These are phyloP conservation scores for Tolypocladium sp. DNA, from an alignment of 2,329 filamentous ascomycete genomes.

Conservation along the genomic window DNA sequence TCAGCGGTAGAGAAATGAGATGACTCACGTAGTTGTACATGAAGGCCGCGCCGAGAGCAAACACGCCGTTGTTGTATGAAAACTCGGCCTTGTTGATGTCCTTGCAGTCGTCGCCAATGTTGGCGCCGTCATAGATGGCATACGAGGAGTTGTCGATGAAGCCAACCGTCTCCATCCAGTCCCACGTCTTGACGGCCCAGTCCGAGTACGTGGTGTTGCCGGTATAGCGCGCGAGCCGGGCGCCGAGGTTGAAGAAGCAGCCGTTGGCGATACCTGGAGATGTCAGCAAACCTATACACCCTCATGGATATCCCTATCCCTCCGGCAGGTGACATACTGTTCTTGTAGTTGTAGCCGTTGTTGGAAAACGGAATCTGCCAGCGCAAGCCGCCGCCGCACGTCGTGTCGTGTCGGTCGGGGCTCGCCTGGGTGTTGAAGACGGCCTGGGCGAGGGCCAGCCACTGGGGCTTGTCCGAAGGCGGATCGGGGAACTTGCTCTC, in stretches of 20 bases:
- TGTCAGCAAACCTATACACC: neutral
- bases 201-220: conserved; percentile 54
- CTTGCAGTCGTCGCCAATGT: conserved; percentile 43
- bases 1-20: neutral
- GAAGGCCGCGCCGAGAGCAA: conserved; percentile 48
- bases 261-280: conserved; percentile 35
- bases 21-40: conserved; percentile 51
- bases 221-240: conserved; percentile 64
- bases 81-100: conserved; percentile 47
- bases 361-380: conserved; percentile 75
- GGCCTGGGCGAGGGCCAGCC: conserved; percentile 49
- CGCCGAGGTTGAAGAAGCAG: conserved; percentile 55
- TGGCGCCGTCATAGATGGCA: conserved; percentile 51
- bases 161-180: conserved; percentile 48
- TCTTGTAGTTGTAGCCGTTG: conserved; percentile 69
- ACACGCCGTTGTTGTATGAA: conserved; percentile 52
- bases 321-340: conserved; percentile 24
- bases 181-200: conserved; percentile 54
- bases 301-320: neutral
- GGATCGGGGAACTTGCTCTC: conserved; percentile 50
- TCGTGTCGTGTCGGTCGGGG: conserved; percentile 47
- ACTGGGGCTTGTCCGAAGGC: conserved; percentile 36
- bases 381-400: conserved; percentile 53
- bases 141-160: conserved; percentile 51
- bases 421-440: conserved; percentile 52